A percentile compares a stretch with the other conserved stretches of the same genome.
phyloP scores from a whole-genome alignment of 108 stramenopile species.

The Fragilaria crotonensis region DNA sequence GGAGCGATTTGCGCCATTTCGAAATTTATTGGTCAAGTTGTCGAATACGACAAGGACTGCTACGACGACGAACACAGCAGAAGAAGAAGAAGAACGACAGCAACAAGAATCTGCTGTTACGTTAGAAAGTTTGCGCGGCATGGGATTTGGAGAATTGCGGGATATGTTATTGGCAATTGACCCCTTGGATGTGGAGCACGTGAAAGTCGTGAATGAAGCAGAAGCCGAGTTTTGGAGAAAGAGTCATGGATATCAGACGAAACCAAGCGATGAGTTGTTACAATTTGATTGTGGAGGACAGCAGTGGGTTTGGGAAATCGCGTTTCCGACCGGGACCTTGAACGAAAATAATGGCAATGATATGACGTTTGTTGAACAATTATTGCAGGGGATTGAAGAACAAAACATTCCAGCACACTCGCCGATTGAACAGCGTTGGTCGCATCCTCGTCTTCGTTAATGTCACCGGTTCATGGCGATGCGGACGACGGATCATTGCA shows the following conservation, averaged over 20 bases:
- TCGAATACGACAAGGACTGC: no score
- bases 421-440: conserved; percentile 99
- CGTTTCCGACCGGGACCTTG: conserved; percentile 83
- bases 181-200: conserved; percentile 84
- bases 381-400: conserved; percentile 79
- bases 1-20: conserved; percentile 55
- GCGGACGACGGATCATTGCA: conserved; percentile 51
- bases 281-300: conserved; percentile 99
- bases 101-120: conserved; percentile 16
- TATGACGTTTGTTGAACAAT: conserved; percentile 69
- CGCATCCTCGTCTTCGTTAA: conserved; percentile 64
- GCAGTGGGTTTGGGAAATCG: conserved; percentile 97
- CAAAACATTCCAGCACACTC: conserved; percentile 82
- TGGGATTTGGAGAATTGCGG: conserved; percentile 92
- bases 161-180: conserved; percentile 80
- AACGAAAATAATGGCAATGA: conserved; percentile 59
- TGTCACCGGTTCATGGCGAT: conserved; percentile 85
- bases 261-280: conserved; percentile 76
- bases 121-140: conserved; percentile 50
- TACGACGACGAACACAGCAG: no score
- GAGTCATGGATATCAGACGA: conserved; percentile 70
- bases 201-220: conserved; percentile 91
- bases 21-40: conserved; percentile 44
- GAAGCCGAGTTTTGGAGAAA: conserved; percentile 93
- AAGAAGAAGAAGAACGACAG: no score